phyloP scores from a whole-genome alignment of 805 yeast genomes.

The Starmerella sp. region DNA sequence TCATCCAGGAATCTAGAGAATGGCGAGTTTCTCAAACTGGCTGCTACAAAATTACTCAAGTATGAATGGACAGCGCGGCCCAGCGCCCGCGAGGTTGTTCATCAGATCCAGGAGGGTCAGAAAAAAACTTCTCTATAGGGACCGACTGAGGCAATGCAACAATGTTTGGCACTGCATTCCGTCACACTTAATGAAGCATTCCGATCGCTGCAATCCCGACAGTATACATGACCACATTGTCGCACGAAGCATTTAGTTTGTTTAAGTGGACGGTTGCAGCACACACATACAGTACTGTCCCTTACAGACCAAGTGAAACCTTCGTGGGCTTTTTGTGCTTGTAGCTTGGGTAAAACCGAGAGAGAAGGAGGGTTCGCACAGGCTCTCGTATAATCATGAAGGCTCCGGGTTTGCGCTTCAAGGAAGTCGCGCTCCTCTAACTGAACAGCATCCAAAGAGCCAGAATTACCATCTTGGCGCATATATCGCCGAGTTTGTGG shows the following conservation, averaged over 20 bases:
- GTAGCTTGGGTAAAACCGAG: background rate
- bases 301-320: background rate
- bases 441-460: background rate
- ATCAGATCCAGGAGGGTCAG: background rate
- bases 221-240: constrained; percentile 12
- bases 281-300: background rate
- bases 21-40: background rate
- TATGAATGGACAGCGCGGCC: constrained; percentile 16
- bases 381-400: background rate
- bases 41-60: constrained; percentile 2
- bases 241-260: constrained; percentile 1
- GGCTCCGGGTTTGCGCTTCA: background rate
- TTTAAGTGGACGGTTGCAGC: background rate
- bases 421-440: background rate
- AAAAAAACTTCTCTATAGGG: background rate
- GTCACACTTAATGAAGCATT: background rate
- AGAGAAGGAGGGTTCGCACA: background rate
- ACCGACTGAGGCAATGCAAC: background rate
- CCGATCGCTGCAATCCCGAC: background rate
- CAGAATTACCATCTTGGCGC: background rate
- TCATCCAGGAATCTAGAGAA: background rate
- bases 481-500: background rate
- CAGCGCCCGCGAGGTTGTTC: constrained; percentile 2
- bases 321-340: background rate
- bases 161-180: background rate